A percentile compares a stretch with the other conserved stretches of the same genome.
These are phyloP conservation scores for Scheffersomyces lignosus DNA, from an alignment of 805 yeast species.

Conservation along the genomic window DNA sequence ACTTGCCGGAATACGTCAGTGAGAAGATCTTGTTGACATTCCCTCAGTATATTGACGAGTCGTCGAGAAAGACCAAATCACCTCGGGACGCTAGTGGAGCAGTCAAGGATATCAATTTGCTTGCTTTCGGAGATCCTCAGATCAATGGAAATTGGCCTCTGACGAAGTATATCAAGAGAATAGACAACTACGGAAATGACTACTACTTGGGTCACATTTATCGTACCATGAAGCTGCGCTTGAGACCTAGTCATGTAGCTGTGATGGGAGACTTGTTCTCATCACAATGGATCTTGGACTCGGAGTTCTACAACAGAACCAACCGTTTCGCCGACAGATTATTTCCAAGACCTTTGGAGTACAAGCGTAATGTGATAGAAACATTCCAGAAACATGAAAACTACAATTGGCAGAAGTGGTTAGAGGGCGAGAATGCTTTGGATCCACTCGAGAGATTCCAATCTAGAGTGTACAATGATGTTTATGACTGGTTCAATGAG, in stretches of 20 bases:
- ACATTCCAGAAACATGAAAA: constrained; percentile 49
- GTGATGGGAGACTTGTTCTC: constrained; percentile 93
- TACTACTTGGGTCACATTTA: constrained; percentile 84
- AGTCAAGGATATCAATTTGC: constrained; percentile 56
- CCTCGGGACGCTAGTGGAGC: constrained; percentile 9
- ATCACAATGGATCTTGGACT: constrained; percentile 91
- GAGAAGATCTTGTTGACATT: constrained; percentile 20
- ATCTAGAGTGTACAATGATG: constrained; percentile 49
- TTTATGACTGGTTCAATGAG: constrained; percentile 63
- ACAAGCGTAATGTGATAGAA: constrained; percentile 50
- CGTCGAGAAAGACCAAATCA: constrained; percentile 2
- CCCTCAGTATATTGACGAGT: constrained; percentile 17
- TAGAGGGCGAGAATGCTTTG: constrained; percentile 41
- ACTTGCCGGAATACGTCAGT: constrained; percentile 10
- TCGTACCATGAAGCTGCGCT: constrained; percentile 56
- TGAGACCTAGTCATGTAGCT: constrained; percentile 76
- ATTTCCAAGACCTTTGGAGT: constrained; percentile 57
- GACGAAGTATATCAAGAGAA: constrained; percentile 67
- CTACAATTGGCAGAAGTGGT: constrained; percentile 53
- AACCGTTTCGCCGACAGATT: constrained; percentile 69
- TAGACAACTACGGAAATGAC: constrained; percentile 91
- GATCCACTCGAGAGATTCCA: constrained; percentile 34
- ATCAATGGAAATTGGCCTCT: constrained; percentile 83
- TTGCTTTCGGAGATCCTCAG: constrained; percentile 96
- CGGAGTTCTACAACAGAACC: constrained; percentile 81